Evolutionary conservation across 2,329 filamentous ascomycete species (phyloP).

Genomic region (Neopestalotiopsis sp.): DNA sequence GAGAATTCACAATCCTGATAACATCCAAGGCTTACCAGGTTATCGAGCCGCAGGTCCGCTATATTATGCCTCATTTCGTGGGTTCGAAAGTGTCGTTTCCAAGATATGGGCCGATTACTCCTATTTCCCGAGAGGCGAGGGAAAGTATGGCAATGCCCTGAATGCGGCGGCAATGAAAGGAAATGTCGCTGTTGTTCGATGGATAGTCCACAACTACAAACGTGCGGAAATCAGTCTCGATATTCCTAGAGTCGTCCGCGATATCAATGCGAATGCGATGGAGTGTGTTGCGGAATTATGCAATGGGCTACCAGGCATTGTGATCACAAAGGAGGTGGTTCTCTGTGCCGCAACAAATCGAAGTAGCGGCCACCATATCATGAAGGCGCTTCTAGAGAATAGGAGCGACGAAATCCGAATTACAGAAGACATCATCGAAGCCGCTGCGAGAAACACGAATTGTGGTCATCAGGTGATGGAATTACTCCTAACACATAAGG

Average conservation of each 20-base stretch:
- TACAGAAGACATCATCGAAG: too few species aligned
- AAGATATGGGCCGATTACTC: too few species aligned
- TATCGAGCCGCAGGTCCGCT: too few species aligned
- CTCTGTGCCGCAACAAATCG: not conserved
- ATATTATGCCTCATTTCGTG: too few species aligned
- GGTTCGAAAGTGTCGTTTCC: too few species aligned
- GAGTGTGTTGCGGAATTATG: not conserved
- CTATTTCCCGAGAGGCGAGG: too few species aligned
- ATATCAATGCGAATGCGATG: not conserved
- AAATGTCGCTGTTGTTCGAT: not conserved
- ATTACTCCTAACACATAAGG: too few species aligned
- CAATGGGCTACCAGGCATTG: too few species aligned
- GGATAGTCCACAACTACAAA: not conserved
- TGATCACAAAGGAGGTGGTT: constrained; percentile 5
- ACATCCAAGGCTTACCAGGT: too few species aligned
- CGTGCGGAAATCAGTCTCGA: not conserved
- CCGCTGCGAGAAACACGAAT: too few species aligned
- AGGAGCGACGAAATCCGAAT: constrained; percentile 6
- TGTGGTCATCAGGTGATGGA: too few species aligned
- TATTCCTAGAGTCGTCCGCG: not conserved
- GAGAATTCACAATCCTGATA: too few species aligned
- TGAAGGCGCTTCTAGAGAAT: constrained; percentile 12
- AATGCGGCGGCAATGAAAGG: not conserved
- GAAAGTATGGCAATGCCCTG: not conserved
- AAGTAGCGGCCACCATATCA: constrained; percentile 4